Evolutionary conservation across 2,329 filamentous ascomycete species (phyloP).

Genomic region (Venturia asperata): DNA sequence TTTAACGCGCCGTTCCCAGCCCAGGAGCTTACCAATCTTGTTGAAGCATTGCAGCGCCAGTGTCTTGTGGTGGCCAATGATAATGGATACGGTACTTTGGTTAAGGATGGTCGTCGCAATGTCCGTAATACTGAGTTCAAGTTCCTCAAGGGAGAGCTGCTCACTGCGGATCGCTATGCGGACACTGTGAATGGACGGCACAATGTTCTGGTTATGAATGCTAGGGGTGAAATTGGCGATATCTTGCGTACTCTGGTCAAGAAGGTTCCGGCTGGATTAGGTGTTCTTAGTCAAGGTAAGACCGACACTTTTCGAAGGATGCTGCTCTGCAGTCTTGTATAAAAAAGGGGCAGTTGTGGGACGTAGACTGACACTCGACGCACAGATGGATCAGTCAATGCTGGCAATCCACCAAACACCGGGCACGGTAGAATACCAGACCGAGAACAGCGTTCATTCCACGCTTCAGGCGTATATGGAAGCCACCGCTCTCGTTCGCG

Average conservation of each 20-base stretch:
- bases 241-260: slow-evolving; percentile 19
- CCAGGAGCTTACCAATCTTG: slow-evolving; percentile 11
- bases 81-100: slow-evolving; percentile 20
- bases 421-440: slow-evolving; percentile 14
- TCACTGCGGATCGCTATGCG: slow-evolving; percentile 16
- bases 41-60: slow-evolving; percentile 15
- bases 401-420: slow-evolving; percentile 12
- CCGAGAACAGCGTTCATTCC: slow-evolving; percentile 17
- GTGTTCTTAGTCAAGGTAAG: slow-evolving; percentile 19
- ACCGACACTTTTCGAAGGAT: not conserved
- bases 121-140: slow-evolving; percentile 19
- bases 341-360: not conserved
- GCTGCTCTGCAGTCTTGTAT: not conserved
- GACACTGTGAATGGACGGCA: slow-evolving; percentile 18
- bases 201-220: slow-evolving; percentile 20
- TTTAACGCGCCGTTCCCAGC: slow-evolving; percentile 16
- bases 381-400: slow-evolving; percentile 14
- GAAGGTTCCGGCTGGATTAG: slow-evolving; percentile 16
- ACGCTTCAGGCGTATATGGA: not conserved
- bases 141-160: slow-evolving; percentile 18
- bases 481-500: slow-evolving; percentile 9
- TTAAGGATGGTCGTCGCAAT: slow-evolving; percentile 7
- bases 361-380: not conserved
- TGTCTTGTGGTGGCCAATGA: slow-evolving; percentile 17
- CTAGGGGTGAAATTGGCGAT: slow-evolving; percentile 19